A percentile compares a stretch with the other conserved stretches of the same genome.
phyloP scores from a whole-genome alignment of 148 eudicot genomes.

The Rhododendron vialii region DNA sequence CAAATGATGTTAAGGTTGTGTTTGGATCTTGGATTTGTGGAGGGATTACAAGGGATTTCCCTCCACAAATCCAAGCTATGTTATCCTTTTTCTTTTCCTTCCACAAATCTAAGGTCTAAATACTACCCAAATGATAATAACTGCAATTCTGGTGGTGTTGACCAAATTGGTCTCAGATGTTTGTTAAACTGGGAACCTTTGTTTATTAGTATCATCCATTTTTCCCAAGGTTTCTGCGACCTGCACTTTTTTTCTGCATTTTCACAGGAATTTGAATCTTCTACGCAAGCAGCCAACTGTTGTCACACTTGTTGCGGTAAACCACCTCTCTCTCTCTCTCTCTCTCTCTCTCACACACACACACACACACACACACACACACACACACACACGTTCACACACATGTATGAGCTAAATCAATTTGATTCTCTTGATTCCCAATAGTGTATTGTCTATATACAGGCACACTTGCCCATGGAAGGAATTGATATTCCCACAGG shows the following conservation, averaged over 20 bases:
- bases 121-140: neutral
- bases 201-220: neutral
- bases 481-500: neutral
- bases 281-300: conserved; percentile 52
- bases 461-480: neutral
- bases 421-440: neutral
- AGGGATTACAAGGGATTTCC: neutral
- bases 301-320: conserved; percentile 71
- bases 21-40: neutral
- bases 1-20: neutral
- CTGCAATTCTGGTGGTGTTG: neutral
- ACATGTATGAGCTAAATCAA: neutral
- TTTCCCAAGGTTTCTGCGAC: neutral
- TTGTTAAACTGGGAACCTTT: neutral
- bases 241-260: neutral
- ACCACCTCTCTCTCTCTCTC: conserved; percentile 1
- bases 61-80: neutral
- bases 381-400: neutral
- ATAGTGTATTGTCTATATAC: neutral
- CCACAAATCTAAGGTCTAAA: neutral
- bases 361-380: neutral
- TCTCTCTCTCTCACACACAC: neutral
- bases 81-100: neutral
- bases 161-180: neutral
- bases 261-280: conserved; percentile 64